A percentile compares a stretch with the other conserved stretches of the same genome.
These are phyloP conservation scores for Kluyveromyces sp. DNA, from an alignment of 1,139 yeast genomes.

Conservation along the genomic window DNA sequence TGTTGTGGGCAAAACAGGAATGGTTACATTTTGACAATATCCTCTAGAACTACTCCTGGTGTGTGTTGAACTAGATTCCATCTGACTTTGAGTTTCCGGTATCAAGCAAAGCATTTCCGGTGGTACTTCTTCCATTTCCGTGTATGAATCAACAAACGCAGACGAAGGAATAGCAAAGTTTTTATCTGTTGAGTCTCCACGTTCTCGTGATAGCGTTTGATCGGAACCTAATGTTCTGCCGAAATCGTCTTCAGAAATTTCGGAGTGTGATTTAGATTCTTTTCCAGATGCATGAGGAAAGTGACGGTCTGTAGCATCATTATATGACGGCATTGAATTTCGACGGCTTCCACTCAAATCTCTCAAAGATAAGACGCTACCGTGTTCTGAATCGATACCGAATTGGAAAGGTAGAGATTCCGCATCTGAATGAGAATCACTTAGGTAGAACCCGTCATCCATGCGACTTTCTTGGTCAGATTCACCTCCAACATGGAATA, in stretches of 20 bases:
- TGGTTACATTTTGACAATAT: background rate
- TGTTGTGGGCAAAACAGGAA: slow-evolving; percentile 7
- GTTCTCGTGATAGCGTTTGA: too few relatives aligned
- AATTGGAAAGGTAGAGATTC: slow-evolving; percentile 26
- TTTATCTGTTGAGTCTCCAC: too few relatives aligned
- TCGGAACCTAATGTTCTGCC: too few relatives aligned
- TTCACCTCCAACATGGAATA: background rate
- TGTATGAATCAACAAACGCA: background rate
- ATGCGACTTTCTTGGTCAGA: background rate
- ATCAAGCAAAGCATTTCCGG: slow-evolving; percentile 9
- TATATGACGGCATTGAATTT: background rate
- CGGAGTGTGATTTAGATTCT: too few relatives aligned
- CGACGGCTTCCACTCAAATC: background rate
- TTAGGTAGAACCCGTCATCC: slow-evolving; percentile 1
- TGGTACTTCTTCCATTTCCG: slow-evolving; percentile 9
- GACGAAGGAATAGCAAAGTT: background rate
- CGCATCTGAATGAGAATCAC: slow-evolving; percentile 14
- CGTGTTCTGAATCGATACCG: slow-evolving; percentile 23
- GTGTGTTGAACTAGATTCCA: background rate
- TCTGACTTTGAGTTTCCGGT: slow-evolving; percentile 5
- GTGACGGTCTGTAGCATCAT: background rate
- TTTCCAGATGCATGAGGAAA: background rate
- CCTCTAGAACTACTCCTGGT: slow-evolving; percentile 1
- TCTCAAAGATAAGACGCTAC: slow-evolving; percentile 20
- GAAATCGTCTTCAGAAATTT: too few relatives aligned